A percentile compares a stretch with the other conserved stretches of the same genome.
Conservation (phyloP, 345 rosid genomes). For the Eucalyptus dawsonii region DNA sequence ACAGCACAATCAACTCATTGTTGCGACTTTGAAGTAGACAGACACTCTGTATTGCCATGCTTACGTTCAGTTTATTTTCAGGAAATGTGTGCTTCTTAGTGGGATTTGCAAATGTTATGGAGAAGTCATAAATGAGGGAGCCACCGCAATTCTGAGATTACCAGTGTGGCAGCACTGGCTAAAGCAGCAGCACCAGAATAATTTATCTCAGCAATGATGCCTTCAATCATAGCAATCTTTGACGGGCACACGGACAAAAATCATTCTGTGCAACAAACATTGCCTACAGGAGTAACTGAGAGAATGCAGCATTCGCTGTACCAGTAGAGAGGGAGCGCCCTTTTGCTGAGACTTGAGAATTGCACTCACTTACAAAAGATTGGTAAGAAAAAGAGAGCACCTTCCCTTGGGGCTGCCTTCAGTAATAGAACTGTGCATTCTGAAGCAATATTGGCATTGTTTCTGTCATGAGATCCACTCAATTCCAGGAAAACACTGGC, state of each 20-base stretch:
- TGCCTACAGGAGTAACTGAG: no score
- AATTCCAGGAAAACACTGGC: slow-evolving; percentile 44
- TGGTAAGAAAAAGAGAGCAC: slow-evolving; percentile 67
- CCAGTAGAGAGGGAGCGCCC: slow-evolving; percentile 12
- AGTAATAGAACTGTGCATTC: slow-evolving; percentile 58
- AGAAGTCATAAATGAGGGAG: slow-evolving; percentile 29
- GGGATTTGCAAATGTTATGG: no score
- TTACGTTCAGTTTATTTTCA: not conserved
- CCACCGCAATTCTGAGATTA: slow-evolving; percentile 36
- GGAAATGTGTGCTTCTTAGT: not conserved
- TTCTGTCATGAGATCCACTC: slow-evolving; percentile 24
- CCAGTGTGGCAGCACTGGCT: no score
- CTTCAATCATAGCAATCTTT: no score
- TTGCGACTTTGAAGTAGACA: not conserved
- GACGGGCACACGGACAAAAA: no score
- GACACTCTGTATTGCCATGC: not conserved
- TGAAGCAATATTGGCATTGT: slow-evolving; percentile 53
- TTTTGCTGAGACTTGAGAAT: slow-evolving; percentile 45
- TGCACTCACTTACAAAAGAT: slow-evolving; percentile 47
- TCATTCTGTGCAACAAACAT: no score
- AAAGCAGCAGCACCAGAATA: no score
- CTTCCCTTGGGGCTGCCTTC: slow-evolving; percentile 85
- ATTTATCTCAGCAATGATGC: fast-evolving
- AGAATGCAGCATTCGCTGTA: slow-evolving; percentile 8
- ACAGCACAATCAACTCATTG: not conserved